These are phyloP conservation scores for Meyerozyma athensensis DNA, from an alignment of 1,139 yeast species.

Conservation along the genomic window DNA sequence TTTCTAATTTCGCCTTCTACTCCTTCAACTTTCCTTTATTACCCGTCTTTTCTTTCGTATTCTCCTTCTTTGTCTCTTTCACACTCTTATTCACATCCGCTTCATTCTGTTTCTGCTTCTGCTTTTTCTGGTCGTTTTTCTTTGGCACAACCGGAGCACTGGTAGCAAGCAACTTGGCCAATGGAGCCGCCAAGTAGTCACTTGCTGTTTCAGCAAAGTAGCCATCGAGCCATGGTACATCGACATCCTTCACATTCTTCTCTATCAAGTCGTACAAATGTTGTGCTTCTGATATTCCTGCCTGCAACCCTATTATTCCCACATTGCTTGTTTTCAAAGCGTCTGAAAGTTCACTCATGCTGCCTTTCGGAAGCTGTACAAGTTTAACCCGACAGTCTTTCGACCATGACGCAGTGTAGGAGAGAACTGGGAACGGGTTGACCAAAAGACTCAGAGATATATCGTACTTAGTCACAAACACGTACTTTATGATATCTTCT, in stretches of 20 bases:
- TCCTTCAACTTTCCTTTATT: slow-evolving; percentile 3
- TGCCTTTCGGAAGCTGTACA: slow-evolving; percentile 49
- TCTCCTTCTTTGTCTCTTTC: neutral
- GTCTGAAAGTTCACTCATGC: slow-evolving; percentile 32
- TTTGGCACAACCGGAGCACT: slow-evolving; percentile 34
- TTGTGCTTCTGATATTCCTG: slow-evolving; percentile 19
- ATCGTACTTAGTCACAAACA: slow-evolving; percentile 54
- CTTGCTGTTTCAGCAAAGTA: slow-evolving; percentile 17
- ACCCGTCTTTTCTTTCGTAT: neutral
- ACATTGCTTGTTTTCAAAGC: slow-evolving; percentile 24
- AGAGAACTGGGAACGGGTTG: slow-evolving; percentile 49
- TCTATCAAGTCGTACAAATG: slow-evolving; percentile 30
- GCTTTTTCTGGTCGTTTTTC: slow-evolving; percentile 21
- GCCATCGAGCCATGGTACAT: slow-evolving; percentile 43
- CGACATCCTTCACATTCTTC: slow-evolving; percentile 29
- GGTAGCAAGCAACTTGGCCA: slow-evolving; percentile 35
- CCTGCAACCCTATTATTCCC: slow-evolving; percentile 27
- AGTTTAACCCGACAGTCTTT: slow-evolving; percentile 36
- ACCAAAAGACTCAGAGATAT: slow-evolving; percentile 44
- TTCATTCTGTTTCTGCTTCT: slow-evolving; percentile 6
- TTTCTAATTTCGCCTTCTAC: too few relatives aligned
- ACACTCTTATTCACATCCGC: neutral
- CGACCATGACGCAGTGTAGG: slow-evolving; percentile 39
- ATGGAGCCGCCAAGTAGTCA: slow-evolving; percentile 24
- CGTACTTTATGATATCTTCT: slow-evolving; percentile 26